Conservation (phyloP, 768 basidiomycete genomes). For the Cubamyces sp. region DNA sequence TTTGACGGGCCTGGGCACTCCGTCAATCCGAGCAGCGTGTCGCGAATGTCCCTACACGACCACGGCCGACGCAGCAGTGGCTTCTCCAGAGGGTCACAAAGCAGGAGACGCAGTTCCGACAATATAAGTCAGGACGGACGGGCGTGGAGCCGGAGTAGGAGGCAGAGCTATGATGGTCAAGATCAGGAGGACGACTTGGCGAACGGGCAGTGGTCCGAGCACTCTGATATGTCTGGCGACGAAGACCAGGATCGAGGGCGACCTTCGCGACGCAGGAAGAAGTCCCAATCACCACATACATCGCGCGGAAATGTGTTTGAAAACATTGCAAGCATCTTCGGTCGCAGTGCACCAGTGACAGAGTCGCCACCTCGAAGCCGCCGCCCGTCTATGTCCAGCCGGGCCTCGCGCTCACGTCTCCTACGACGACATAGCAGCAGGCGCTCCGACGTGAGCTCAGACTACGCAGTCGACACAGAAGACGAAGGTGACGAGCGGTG, state of each 20-base stretch:
- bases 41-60: slow-evolving; percentile 73
- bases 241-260: slow-evolving; percentile 32
- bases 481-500: slow-evolving; percentile 74
- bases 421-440: slow-evolving; percentile 54
- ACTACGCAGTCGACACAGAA: slow-evolving; percentile 54
- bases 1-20: slow-evolving; percentile 73
- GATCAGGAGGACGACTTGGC: not conserved
- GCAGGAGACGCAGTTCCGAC: slow-evolving; percentile 51
- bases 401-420: slow-evolving; percentile 51
- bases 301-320: slow-evolving; percentile 56
- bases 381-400: slow-evolving; percentile 59
- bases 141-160: slow-evolving; percentile 25
- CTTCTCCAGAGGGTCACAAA: slow-evolving; percentile 52
- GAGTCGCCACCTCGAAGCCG: slow-evolving; percentile 47
- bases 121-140: slow-evolving; percentile 20
- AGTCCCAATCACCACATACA: slow-evolving; percentile 27
- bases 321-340: slow-evolving; percentile 71
- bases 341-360: slow-evolving; percentile 42
- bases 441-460: slow-evolving; percentile 61
- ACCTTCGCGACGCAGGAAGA: slow-evolving; percentile 20
- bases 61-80: slow-evolving; percentile 58
- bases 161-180: slow-evolving; percentile 22
- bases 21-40: slow-evolving; percentile 77
- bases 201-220: slow-evolving; percentile 11
- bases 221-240: slow-evolving; percentile 36